Evolutionary conservation across 139 green algal species (phyloP).

Genomic region (Closterium sp.): DNA sequence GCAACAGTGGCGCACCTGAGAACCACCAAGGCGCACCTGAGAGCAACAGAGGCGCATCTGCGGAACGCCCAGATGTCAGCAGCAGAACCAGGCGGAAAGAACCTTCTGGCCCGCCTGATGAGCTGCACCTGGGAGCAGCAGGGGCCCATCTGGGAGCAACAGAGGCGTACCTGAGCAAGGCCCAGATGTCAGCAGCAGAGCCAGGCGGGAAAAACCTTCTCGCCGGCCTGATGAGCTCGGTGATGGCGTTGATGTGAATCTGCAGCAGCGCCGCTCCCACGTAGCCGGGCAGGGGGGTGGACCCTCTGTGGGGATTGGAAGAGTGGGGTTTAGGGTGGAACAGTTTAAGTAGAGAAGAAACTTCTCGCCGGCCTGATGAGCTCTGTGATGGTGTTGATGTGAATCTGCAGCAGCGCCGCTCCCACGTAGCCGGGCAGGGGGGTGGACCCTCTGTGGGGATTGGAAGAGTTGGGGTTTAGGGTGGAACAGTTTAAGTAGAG

Average conservation of each 20-base stretch:
- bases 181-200: constrained; percentile 35
- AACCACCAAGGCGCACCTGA: constrained; percentile 14
- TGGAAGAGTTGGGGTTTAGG: too few species aligned
- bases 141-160: constrained; percentile 5
- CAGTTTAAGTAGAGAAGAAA: too few species aligned
- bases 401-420: constrained; percentile 17
- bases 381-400: background rate
- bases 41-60: constrained; percentile 8
- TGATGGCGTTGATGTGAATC: constrained; percentile 3
- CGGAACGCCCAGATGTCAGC: constrained; percentile 22
- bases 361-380: too few species aligned
- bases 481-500: too few species aligned
- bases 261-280: constrained; percentile 12
- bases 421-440: constrained; percentile 3
- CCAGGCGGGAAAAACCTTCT: constrained; percentile 26
- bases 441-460: too few species aligned
- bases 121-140: background rate
- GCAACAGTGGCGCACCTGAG: background rate
- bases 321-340: too few species aligned
- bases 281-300: background rate
- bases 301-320: too few species aligned
- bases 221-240: background rate
- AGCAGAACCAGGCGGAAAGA: constrained; percentile 25
- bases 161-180: constrained; percentile 9
- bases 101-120: constrained; percentile 1